Conservation (phyloP, 1,139 yeast species). For the Chernovozyma aurita region DNA sequence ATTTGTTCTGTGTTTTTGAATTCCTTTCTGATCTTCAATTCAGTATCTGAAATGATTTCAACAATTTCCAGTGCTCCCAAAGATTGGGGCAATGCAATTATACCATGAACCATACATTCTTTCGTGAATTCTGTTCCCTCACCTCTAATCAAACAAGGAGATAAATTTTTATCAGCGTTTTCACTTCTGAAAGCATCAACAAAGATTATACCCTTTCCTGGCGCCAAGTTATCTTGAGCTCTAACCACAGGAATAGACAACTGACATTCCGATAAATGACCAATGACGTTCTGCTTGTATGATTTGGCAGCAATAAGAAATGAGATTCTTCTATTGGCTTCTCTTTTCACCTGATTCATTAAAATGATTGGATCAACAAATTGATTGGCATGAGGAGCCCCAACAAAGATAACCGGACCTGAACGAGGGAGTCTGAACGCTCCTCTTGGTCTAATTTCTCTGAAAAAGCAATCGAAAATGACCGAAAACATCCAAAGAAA, state of each 20-base stretch:
- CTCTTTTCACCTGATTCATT: constrained; percentile 74
- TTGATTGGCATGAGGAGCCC: constrained; percentile 97
- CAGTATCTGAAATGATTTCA: constrained; percentile 70
- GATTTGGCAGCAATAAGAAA: constrained; percentile 87
- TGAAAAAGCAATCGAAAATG: constrained; percentile 60
- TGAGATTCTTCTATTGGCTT: constrained; percentile 70
- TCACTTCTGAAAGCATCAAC: constrained; percentile 25
- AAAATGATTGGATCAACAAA: constrained; percentile 88
- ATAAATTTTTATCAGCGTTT: constrained; percentile 26
- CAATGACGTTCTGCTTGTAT: constrained; percentile 62
- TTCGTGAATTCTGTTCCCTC: constrained; percentile 61
- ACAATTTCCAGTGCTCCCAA: constrained; percentile 74
- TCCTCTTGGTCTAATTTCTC: constrained; percentile 88
- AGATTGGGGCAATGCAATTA: constrained; percentile 74
- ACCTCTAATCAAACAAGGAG: constrained; percentile 55
- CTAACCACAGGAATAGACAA: constrained; percentile 86
- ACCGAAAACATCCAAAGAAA: constrained; percentile 45
- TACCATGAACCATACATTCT: constrained; percentile 64
- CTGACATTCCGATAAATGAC: constrained; percentile 69
- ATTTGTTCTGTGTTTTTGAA: constrained; percentile 53
- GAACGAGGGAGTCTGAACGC: constrained; percentile 78
- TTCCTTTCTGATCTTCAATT: constrained; percentile 65
- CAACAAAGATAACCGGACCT: constrained; percentile 92
- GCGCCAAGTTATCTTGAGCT: constrained; percentile 75
- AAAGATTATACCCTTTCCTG: constrained; percentile 58